Conservation (phyloP, 495 filamentous ascomycete genomes). For the Sporormia fimetaria region DNA sequence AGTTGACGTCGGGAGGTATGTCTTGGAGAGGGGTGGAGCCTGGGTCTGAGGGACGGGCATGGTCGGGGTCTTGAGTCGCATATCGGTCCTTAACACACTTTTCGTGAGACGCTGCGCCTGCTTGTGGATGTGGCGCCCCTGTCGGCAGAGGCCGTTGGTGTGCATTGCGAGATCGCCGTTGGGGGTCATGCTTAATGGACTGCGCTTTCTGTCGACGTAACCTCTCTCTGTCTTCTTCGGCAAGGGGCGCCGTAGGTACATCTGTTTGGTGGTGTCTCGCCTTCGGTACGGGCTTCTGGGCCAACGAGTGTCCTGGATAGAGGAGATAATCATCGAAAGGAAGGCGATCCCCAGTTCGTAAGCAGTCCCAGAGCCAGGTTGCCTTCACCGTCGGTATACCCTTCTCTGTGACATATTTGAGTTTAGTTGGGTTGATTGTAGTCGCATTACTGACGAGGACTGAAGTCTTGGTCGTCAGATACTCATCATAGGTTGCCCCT, state of each 20-base stretch:
- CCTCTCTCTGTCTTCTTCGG: constrained; percentile 18
- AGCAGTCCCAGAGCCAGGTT: constrained; percentile 75
- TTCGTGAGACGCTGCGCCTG: no score
- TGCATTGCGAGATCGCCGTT: neutral
- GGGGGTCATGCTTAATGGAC: neutral
- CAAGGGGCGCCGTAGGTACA: constrained; percentile 19
- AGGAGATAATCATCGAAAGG: constrained; percentile 33
- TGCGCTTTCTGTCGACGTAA: constrained; percentile 7
- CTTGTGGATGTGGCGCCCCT: neutral
- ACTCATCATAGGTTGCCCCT: constrained; percentile 64
- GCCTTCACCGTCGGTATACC: constrained; percentile 64
- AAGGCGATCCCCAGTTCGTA: constrained; percentile 45
- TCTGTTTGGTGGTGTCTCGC: constrained; percentile 4
- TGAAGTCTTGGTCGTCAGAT: constrained; percentile 52
- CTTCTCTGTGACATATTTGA: constrained; percentile 59
- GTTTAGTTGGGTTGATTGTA: constrained; percentile 58
- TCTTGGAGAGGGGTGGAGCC: constrained; percentile 19
- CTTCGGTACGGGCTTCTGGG: constrained; percentile 1
- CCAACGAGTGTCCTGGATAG: neutral
- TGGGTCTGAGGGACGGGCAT: constrained; percentile 3
- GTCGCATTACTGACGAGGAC: constrained; percentile 57
- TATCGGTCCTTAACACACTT: neutral
- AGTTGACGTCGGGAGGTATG: constrained; percentile 22
- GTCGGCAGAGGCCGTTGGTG: neutral
- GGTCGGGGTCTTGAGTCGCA: neutral